These are phyloP conservation scores for Turritis glabra DNA, from an alignment of 345 rosid genomes.

Conservation along the genomic window DNA sequence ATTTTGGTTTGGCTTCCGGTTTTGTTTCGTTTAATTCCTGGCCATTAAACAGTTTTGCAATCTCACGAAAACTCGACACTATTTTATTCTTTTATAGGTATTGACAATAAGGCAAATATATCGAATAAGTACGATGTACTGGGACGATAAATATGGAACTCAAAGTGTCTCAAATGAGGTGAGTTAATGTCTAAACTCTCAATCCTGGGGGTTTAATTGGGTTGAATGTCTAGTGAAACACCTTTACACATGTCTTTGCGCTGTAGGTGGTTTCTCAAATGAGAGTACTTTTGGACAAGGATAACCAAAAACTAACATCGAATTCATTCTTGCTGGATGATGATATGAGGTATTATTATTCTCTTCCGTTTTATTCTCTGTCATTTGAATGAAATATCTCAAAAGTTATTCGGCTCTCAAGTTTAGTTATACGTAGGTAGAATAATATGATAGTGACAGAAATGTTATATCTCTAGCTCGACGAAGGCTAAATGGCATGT, in stretches of 20 bases:
- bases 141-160: slow-evolving; percentile 98
- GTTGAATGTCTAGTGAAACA: not conserved
- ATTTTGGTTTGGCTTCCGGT: slow-evolving; percentile 16
- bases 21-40: not conserved
- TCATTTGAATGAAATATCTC: not conserved
- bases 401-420: not conserved
- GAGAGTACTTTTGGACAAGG: slow-evolving; percentile 81
- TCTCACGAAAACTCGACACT: not conserved
- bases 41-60: not conserved
- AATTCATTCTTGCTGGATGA: slow-evolving; percentile 94
- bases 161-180: slow-evolving; percentile 95
- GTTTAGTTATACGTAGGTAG: not conserved
- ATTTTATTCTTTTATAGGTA: slow-evolving; percentile 47
- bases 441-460: not conserved
- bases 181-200: slow-evolving; percentile 37
- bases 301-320: slow-evolving; percentile 74
- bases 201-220: not conserved
- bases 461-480: slow-evolving; percentile 3
- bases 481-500: not conserved
- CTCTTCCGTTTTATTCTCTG: slow-evolving; percentile 1
- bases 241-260: slow-evolving; percentile 19
- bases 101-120: slow-evolving; percentile 94
- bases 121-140: slow-evolving; percentile 98
- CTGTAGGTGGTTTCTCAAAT: slow-evolving; percentile 82
- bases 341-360: slow-evolving; percentile 72